Percentiles rank a stretch among this genome's conserved stretches.
Conservation (phyloP, 2,329 filamentous ascomycete genomes). For the Rhynchosporium agropyri region DNA sequence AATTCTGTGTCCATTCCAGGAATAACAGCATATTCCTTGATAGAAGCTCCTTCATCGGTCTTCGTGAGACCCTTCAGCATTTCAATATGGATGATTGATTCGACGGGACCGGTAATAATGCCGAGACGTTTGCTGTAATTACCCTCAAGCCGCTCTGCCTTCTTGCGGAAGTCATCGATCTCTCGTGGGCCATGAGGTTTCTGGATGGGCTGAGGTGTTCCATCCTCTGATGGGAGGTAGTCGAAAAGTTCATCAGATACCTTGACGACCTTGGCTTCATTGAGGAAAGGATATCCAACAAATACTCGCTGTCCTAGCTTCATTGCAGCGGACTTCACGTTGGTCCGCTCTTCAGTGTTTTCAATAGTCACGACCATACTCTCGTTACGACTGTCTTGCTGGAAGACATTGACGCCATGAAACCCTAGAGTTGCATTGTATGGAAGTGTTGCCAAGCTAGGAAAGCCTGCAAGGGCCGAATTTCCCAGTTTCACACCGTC, state of each 20-base stretch:
- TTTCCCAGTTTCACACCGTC: constrained; percentile 81
- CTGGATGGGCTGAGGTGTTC: constrained; percentile 62
- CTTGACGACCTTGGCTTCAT: constrained; percentile 86
- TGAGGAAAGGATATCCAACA: constrained; percentile 92
- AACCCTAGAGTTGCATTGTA: constrained; percentile 82
- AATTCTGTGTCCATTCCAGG: constrained; percentile 86
- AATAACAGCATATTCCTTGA: constrained; percentile 91
- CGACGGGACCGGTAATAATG: constrained; percentile 82
- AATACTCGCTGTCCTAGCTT: constrained; percentile 86
- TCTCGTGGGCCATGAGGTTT: constrained; percentile 74
- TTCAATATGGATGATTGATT: constrained; percentile 88
- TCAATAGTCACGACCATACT: constrained; percentile 90
- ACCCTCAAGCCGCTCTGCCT: constrained; percentile 79
- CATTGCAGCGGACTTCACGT: constrained; percentile 70
- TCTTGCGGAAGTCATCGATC: constrained; percentile 82
- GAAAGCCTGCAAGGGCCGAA: constrained; percentile 89
- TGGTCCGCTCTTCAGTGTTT: constrained; percentile 71
- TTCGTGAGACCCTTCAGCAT: constrained; percentile 91
- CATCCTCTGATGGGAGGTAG: constrained; percentile 71
- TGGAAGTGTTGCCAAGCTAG: constrained; percentile 82
- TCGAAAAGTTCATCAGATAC: constrained; percentile 94
- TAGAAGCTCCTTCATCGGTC: constrained; percentile 84
- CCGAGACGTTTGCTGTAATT: constrained; percentile 90
- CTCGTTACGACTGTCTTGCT: constrained; percentile 93
- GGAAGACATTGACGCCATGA: constrained; percentile 92